A percentile compares a stretch with the other conserved stretches of the same genome.
phyloP scores from a whole-genome alignment of 2,329 filamentous ascomycete genomes.

The Colletotrichum viniferum region DNA sequence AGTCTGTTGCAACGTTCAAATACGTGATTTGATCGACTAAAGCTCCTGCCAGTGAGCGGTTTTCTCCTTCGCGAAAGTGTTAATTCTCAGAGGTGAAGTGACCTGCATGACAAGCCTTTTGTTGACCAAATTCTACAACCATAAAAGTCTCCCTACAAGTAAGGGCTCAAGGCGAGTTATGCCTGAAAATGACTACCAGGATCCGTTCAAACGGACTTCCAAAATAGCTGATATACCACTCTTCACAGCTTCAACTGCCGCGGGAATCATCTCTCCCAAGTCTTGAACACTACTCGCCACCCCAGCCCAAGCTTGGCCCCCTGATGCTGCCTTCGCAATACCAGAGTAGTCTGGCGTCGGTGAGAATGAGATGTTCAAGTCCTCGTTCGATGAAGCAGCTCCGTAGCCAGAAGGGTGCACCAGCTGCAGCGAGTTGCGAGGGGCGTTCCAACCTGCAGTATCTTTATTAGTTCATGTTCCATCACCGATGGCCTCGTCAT shows the following conservation, averaged over 20 bases:
- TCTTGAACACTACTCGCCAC: constrained; percentile 50
- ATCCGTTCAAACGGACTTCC: constrained; percentile 39
- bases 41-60: not conserved
- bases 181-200: not conserved
- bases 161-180: not conserved
- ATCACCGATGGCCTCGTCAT: not conserved
- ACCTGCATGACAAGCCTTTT: too few species aligned
- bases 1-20: not conserved
- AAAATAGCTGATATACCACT: constrained; percentile 56
- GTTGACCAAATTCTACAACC: not conserved
- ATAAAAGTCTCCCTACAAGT: not conserved
- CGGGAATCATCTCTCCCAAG: constrained; percentile 49
- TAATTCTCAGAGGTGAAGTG: not conserved
- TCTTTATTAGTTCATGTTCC: not conserved
- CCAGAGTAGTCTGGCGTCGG: constrained; percentile 47
- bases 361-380: constrained; percentile 50
- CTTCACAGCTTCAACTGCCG: constrained; percentile 57
- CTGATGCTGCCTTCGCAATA: constrained; percentile 31
- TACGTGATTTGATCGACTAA: not conserved
- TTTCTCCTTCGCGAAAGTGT: not conserved
- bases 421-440: constrained; percentile 44
- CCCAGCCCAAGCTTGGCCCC: constrained; percentile 54
- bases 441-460: constrained; percentile 47
- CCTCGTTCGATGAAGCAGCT: constrained; percentile 46
- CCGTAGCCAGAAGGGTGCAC: constrained; percentile 48